Conservation (phyloP, 345 rosid species). For the Isatis tinctoria region DNA sequence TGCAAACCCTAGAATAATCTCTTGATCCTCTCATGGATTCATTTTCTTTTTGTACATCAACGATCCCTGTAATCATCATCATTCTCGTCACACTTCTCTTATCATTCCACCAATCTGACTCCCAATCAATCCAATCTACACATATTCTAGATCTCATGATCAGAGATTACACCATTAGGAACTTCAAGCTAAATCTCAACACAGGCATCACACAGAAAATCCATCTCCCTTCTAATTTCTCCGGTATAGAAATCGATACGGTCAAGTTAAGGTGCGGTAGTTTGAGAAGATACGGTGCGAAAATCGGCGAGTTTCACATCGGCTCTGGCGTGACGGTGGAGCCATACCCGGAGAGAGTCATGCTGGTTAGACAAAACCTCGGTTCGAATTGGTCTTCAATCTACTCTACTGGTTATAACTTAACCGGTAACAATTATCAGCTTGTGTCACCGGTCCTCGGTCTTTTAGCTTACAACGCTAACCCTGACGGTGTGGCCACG, state of each 20-base stretch:
- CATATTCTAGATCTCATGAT: constrained; percentile 66
- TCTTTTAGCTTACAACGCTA: constrained; percentile 31
- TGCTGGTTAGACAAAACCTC: constrained; percentile 29
- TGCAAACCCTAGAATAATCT: constrained; percentile 3
- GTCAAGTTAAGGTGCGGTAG: constrained; percentile 34
- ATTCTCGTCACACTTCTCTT: too few relatives aligned
- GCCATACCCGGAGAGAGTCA: constrained; percentile 30
- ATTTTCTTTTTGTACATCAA: constrained; percentile 8
- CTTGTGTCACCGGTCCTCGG: constrained; percentile 32
- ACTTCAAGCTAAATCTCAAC: constrained; percentile 41
- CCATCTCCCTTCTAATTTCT: constrained; percentile 63
- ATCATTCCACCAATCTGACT: constrained; percentile 28
- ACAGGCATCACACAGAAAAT: constrained; percentile 60
- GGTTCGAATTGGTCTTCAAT: constrained; percentile 31
- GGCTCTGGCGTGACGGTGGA: constrained; percentile 17
- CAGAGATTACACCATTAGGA: constrained; percentile 66
- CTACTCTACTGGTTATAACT: constrained; percentile 17
- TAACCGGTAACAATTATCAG: constrained; percentile 8
- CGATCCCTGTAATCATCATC: background rate
- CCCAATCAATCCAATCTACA: constrained; percentile 53
- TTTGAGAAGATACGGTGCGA: constrained; percentile 28
- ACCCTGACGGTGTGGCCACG: constrained; percentile 29
- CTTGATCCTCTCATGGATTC: constrained; percentile 26
- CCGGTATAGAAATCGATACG: constrained; percentile 48
- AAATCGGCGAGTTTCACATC: constrained; percentile 26